phyloP scores from a whole-genome alignment of 75 land plant species.

The Sequoia sempervirens region DNA sequence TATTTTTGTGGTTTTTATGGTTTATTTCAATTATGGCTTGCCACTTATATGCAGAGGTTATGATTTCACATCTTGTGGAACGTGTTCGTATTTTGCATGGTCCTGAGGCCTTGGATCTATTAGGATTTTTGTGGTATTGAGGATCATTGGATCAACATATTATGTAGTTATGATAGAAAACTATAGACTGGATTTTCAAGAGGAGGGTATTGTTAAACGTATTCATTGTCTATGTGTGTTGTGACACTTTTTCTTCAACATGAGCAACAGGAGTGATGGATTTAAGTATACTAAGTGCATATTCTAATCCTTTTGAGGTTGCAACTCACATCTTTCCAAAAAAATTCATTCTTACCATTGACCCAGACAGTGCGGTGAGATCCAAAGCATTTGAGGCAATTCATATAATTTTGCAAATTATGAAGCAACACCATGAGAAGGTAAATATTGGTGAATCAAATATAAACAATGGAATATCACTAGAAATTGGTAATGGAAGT shows the following conservation, averaged over 20 bases:
- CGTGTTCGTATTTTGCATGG: constrained; percentile 42
- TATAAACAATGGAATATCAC: no score
- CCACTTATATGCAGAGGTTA: background rate
- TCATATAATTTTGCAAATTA: constrained; percentile 69
- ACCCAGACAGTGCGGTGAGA: constrained; percentile 72
- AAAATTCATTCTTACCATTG: constrained; percentile 72
- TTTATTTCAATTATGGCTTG: no score
- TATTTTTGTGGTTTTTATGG: no score
- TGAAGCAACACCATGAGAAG: constrained; percentile 76
- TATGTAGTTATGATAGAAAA: constrained; percentile 39
- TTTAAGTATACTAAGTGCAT: constrained; percentile 78
- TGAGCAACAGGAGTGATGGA: constrained; percentile 99
- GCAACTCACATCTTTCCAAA: constrained; percentile 89
- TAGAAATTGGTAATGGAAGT: no score
- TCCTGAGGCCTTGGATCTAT: constrained; percentile 35
- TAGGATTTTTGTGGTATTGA: constrained; percentile 38
- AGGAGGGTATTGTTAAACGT: no score
- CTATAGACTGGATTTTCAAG: constrained; percentile 42
- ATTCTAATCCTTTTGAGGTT: constrained; percentile 85
- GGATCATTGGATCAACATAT: constrained; percentile 37
- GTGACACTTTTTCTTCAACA: no score
- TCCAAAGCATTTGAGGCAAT: constrained; percentile 88
- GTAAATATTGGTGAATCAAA: no score
- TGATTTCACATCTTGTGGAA: constrained; percentile 46
- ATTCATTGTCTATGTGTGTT: no score